Evolutionary conservation across 495 filamentous ascomycete genomes (phyloP).

Genomic region (Annulohypoxylon bovei): DNA sequence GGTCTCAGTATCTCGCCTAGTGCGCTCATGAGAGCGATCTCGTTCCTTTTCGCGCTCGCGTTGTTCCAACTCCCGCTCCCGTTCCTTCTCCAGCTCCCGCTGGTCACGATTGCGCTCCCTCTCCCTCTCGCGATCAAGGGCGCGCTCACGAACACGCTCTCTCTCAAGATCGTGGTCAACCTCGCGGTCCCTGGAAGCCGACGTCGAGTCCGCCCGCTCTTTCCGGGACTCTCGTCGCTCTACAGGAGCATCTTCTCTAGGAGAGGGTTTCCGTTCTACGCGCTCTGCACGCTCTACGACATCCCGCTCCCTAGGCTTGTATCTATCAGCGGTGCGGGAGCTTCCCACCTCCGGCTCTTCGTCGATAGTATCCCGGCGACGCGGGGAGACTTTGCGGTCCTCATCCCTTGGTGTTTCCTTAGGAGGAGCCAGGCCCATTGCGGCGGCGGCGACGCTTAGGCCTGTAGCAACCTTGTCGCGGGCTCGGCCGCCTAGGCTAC

Average conservation of each 20-base stretch:
- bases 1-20: slow-evolving; percentile 42
- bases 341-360: slow-evolving; percentile 34
- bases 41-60: slow-evolving; percentile 14
- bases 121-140: slow-evolving; percentile 45
- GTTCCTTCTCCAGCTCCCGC: slow-evolving; percentile 26
- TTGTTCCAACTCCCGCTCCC: slow-evolving; percentile 23
- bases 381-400: slow-evolving; percentile 48
- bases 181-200: slow-evolving; percentile 47
- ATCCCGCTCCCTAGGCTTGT: slow-evolving; percentile 38
- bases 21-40: slow-evolving; percentile 37
- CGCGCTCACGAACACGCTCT: slow-evolving; percentile 47
- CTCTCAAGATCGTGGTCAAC: slow-evolving; percentile 51
- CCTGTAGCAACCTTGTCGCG: slow-evolving; percentile 53
- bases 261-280: slow-evolving; percentile 29
- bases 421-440: slow-evolving; percentile 48
- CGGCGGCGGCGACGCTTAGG: slow-evolving; percentile 49
- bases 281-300: slow-evolving; percentile 24
- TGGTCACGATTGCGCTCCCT: slow-evolving; percentile 23
- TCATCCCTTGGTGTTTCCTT: slow-evolving; percentile 40
- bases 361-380: slow-evolving; percentile 27
- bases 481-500: slow-evolving; percentile 38
- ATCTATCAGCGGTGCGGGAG: slow-evolving; percentile 29
- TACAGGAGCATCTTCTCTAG: slow-evolving; percentile 36
- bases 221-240: slow-evolving; percentile 45
- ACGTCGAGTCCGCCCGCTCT: slow-evolving; percentile 34